Base-by-base conservation (phyloP, 805 yeast genomes). In the Debaryomyces prosopidis region DNA sequence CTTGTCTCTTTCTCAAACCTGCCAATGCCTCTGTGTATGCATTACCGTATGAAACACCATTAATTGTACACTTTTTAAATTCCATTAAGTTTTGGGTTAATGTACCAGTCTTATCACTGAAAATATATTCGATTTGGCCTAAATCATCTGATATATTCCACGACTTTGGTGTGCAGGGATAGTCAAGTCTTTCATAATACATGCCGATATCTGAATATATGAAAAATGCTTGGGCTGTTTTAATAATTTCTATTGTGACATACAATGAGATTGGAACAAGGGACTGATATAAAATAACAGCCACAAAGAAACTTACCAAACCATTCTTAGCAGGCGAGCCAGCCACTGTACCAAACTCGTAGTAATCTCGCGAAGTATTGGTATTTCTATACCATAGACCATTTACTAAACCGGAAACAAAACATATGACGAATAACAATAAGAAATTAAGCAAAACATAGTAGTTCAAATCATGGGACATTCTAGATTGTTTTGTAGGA, bases 121-220 rank as follows among this genome's bases (percentile, higher is more conserved):
- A 87, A 40, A 87, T 81, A 59, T 87, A 87, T 60, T 87, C 96
- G 52, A 87, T 84, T 63, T 87, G 95, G 27, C 95, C 95, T 55
- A 87, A 69, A 65, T 87, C 95, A 71, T 87, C 95, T 2, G 91
- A 84, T 36, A 87, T 87, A 58, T 81, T 84, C 95, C 95, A 87
- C 0, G 91, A 77, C 58, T 87, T 86, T 12, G 95, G 94, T 9
- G 86, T 82, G 62, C 95, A 87, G 2, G 94, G 92, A 55, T 81
- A 87, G 62, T 87, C 92, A 48, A 87, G 65, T 43, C 64, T 73
- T 35, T 76, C 80, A 56, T 85, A 82, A 60, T 87, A 87, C 82
- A 87, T 81, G 42, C 77, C 67, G 35, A 82, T 80, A 65, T 87
- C 95, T 3, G 89, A 83, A 56, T 82, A 85, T 44, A 87, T 87